These are phyloP conservation scores for Solanum okadae DNA, from an alignment of 257 asterid species.

Conservation along the genomic window DNA sequence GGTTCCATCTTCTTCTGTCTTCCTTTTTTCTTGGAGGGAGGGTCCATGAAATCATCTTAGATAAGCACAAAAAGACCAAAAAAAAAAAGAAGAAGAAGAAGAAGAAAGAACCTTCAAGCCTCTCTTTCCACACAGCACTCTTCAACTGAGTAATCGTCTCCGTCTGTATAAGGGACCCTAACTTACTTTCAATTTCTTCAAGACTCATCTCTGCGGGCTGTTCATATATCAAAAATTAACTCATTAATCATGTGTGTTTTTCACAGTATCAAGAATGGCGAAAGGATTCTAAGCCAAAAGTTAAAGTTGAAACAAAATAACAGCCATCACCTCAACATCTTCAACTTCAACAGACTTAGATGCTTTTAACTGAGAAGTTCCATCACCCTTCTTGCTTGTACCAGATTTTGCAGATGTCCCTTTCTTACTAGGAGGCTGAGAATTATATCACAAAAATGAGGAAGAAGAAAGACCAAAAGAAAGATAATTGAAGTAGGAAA, in stretches of 20 bases:
- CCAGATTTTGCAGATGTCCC: conserved; percentile 50
- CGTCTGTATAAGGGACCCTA: conserved; percentile 77
- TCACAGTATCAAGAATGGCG: not conserved
- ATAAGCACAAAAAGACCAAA: not conserved
- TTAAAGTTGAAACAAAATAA: not conserved
- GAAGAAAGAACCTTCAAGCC: conserved; percentile 71
- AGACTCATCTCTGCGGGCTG: conserved; percentile 97
- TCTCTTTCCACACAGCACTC: conserved; percentile 97
- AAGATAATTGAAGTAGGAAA: not conserved
- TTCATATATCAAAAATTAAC: not conserved
- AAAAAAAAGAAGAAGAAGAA: not conserved
- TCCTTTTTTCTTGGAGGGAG: not conserved
- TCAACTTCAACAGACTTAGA: conserved; percentile 66
- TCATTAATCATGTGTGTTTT: not conserved
- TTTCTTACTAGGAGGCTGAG: conserved; percentile 78
- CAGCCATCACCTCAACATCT: conserved; percentile 68
- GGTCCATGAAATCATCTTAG: not conserved
- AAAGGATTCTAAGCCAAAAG: not conserved
- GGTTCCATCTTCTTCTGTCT: not conserved
- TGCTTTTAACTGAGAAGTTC: conserved; percentile 52
- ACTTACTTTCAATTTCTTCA: conserved; percentile 88
- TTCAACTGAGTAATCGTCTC: conserved; percentile 77
- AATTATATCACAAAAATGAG: not conserved
- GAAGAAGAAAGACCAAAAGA: not conserved
- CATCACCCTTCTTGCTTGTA: conserved; percentile 63